Base-by-base conservation (phyloP, 2,329 filamentous ascomycete genomes). In the Hypoxylon sp. region DNA sequence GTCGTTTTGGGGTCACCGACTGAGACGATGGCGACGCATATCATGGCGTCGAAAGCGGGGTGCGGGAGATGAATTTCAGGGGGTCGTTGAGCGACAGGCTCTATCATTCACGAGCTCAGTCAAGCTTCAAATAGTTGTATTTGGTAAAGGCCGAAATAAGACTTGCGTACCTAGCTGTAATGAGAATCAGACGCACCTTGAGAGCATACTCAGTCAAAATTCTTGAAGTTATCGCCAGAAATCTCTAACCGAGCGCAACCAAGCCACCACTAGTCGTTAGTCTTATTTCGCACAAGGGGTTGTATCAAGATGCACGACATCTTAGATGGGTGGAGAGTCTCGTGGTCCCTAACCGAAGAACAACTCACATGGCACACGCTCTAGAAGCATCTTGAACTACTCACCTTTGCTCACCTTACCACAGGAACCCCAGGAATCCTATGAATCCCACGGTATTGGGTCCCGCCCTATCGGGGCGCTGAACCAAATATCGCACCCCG, bases 341-440 rank as follows among this genome's bases (percentile, higher is more conserved):
- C 35, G 50, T 53, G 48, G 51, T 29, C 47, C 39, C n/a, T 1
- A 9, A n/a, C 63, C 35, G 42, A 50, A 22, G 4, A 13, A 19
- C 58, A 14, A 46, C 22, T 29, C 11, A 44, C 53, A 22, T n/a
- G 17, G n/a, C 6, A 3, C 26, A 19, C 44, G 46, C 54, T 44
- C 42, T 44, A 31, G 22, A 44, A 11, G 2, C 29, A n/a, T 35
- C 13, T n/a, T 51, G 8, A 24, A 24, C 17, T 47, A 13, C n/a
- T 54, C 51, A 57, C 42, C 39, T 48, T 50, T 50, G 55, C 44
- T 58, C 42, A 58, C 55, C 55, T 58, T 58, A 19, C 19, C 26
- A 50, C 42, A 10, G 26, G 37, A 56, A 56, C 44, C 39, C 55
- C 29, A 39, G 29, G 29, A 26, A 44, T 44, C 39, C n/a, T 44